Base-by-base conservation (phyloP, 495 filamentous ascomycete species). In the Penicillium argentinense region DNA sequence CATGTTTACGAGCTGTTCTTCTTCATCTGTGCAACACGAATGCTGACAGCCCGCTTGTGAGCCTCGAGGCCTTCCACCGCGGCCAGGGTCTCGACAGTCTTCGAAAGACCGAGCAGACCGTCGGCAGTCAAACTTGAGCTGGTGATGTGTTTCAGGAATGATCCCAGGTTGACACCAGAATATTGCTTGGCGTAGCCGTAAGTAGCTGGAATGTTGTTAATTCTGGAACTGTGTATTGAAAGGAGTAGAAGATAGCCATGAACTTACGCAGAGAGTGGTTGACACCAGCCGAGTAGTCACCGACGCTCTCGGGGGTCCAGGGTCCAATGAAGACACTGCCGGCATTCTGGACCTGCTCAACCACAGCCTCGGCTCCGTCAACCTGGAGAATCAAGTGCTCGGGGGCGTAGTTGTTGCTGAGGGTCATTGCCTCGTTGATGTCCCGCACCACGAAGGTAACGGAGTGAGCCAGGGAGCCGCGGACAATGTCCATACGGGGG, bases 171-270 rank as follows among this genome's bases (percentile, higher is more conserved):
- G 51, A 98, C 93, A 29, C 93, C 93, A 3, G 91, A 96, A 70
- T 98, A 98, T 60, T 98, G 93, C 68, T 91, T 95, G 34, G 93
- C 93, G 54, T 95, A 98, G 27, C 93, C 93, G 60, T 96, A 97
- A 14, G 93, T 98, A 50, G 93, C 91, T 96, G 47, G 8, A 14
- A 18, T 22, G 47, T 59, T n/a, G n/a, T 62, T 63, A 58, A 41
- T 43, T 13, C 11, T 5, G 33, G 6, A 39, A 41, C 7, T 18
- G 5, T n/a, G n/a, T n/a, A 17, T 37, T 26, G 1, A 9, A 1
- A 12, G 24, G 8, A 27, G 11, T 16, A 21, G 29, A 47, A 22
- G 25, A 18, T 44, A 30, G 24, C 8, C 19, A 19, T 9, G 36
- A 46, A 86, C 88, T 80, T 84, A 96, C 91, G 93, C 53, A 98